Evolutionary conservation across 306 rosid species (phyloP).

Genomic region (Senna siamea): DNA sequence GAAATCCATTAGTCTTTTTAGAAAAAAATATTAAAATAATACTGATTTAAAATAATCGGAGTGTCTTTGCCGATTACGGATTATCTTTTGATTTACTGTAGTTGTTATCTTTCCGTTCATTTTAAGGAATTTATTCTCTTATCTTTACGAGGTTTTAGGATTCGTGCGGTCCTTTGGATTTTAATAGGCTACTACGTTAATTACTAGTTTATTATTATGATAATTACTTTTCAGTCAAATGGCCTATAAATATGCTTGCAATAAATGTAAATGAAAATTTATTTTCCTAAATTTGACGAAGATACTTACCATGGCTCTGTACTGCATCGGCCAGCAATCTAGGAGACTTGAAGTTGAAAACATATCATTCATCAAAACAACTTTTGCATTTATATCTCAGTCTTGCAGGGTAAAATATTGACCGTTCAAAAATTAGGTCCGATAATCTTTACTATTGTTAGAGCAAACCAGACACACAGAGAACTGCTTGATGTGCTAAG

Average conservation of each 20-base stretch:
- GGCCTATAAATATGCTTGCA: not conserved
- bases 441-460: not conserved
- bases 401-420: not conserved
- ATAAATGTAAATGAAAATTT: not conserved
- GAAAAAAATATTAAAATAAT: not conserved
- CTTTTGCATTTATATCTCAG: not conserved
- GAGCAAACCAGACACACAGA: too few relatives aligned
- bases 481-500: too few relatives aligned
- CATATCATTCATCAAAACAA: not conserved
- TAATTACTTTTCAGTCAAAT: not conserved
- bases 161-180: not conserved
- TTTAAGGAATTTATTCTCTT: constrained; percentile 21
- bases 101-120: not conserved
- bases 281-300: not conserved
- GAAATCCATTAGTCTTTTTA: constrained; percentile 27
- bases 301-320: not conserved
- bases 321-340: not conserved
- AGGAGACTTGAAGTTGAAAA: not conserved
- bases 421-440: not conserved
- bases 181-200: not conserved
- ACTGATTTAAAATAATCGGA: not conserved
- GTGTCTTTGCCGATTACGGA: not conserved
- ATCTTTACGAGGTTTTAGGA: not conserved
- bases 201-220: not conserved
- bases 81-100: constrained; percentile 5